A percentile compares a stretch with the other conserved stretches of the same genome.
phyloP scores from a whole-genome alignment of 495 filamentous ascomycete genomes.

The Trichoderma asperelloides region DNA sequence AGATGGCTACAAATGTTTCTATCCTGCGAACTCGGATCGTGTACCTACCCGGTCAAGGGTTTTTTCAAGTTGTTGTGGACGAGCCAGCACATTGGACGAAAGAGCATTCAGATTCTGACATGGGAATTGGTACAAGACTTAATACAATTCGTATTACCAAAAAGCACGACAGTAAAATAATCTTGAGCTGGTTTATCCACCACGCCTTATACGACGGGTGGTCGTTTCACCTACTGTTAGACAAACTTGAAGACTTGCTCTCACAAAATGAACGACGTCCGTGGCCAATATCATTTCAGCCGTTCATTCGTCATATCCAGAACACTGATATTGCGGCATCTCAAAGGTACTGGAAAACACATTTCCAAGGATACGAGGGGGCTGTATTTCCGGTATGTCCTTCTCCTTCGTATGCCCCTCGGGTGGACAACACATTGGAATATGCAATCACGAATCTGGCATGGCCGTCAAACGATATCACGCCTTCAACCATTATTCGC shows the following conservation, averaged over 20 bases:
- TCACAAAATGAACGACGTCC: background rate
- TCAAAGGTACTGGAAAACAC: background rate
- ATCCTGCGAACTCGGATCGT: slow-evolving; percentile 3
- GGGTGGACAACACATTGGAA: background rate
- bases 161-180: background rate
- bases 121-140: background rate
- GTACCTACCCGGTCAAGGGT: background rate
- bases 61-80: background rate
- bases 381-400: background rate
- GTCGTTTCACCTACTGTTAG: background rate
- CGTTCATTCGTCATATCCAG: background rate
- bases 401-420: background rate
- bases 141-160: background rate
- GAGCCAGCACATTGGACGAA: background rate
- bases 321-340: background rate
- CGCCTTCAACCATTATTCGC: background rate
- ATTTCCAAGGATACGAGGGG: background rate
- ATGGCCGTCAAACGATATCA: background rate
- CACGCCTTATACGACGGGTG: slow-evolving; percentile 1
- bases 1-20: slow-evolving; percentile 27
- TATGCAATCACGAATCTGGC: background rate
- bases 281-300: background rate
- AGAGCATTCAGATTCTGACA: background rate
- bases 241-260: background rate
- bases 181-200: background rate